A percentile compares a stretch with the other conserved stretches of the same genome.
phyloP scores from a whole-genome alignment of 257 asterid genomes.

The Nicotiana benthamiana region DNA sequence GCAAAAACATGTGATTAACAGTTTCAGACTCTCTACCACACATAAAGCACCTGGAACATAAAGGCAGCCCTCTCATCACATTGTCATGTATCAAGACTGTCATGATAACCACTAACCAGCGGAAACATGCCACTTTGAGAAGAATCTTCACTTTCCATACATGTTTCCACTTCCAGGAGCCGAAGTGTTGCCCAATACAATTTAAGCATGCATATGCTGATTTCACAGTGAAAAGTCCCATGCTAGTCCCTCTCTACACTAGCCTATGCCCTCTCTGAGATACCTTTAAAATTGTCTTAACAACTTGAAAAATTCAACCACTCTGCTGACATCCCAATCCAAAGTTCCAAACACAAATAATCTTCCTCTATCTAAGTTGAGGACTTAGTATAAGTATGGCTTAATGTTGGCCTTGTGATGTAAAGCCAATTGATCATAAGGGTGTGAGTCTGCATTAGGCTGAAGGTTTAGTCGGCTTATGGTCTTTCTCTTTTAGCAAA shows the following conservation, averaged over 20 bases:
- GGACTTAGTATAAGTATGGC: background rate
- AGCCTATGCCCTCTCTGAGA: background rate
- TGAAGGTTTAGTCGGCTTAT: background rate
- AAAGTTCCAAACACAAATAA: background rate
- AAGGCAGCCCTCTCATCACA: background rate
- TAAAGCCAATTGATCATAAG: background rate
- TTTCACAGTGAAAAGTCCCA: background rate
- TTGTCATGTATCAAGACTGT: background rate
- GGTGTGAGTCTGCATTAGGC: no score
- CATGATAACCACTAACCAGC: background rate
- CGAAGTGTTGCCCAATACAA: background rate
- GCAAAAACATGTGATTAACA: no score
- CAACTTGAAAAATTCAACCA: background rate
- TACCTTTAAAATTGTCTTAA: background rate
- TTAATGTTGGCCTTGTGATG: background rate
- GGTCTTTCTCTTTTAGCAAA: background rate
- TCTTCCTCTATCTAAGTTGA: background rate
- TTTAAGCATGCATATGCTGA: conserved; percentile 1
- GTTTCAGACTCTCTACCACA: no score
- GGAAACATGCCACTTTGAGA: background rate
- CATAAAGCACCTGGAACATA: no score
- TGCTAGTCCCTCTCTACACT: background rate
- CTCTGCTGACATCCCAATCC: background rate
- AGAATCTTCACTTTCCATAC: background rate
- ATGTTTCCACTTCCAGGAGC: background rate